Percentiles rank a stretch among this genome's conserved stretches.
phyloP scores from a whole-genome alignment of 1,284 basidiomycete genomes.

The Malassezia slooffiae region DNA sequence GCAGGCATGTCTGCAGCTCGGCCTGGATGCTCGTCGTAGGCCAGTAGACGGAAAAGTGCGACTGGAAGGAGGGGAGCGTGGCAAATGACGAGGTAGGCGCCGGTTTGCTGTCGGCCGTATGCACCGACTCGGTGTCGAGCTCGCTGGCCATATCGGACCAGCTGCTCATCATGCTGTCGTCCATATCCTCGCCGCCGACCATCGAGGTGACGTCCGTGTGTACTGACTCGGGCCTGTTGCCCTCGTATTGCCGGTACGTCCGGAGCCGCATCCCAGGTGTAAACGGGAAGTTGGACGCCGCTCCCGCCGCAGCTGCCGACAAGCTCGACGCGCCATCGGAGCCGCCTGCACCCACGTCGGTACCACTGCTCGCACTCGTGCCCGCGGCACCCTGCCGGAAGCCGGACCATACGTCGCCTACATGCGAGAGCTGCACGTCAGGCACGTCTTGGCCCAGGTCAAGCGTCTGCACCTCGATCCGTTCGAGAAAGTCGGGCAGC shows the following conservation, averaged over 20 bases:
- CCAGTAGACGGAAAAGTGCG: slow-evolving; percentile 35
- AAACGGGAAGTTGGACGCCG: too few relatives aligned
- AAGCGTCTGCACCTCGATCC: slow-evolving; percentile 69
- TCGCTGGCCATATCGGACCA: too few relatives aligned
- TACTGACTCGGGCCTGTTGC: slow-evolving; percentile 15
- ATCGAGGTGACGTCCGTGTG: slow-evolving; percentile 18
- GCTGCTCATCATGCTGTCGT: too few relatives aligned
- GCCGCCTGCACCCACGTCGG: slow-evolving; percentile 17
- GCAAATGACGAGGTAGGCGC: too few relatives aligned
- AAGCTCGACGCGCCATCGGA: slow-evolving; percentile 2
- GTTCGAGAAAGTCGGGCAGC: slow-evolving; percentile 84
- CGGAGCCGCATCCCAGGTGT: slow-evolving; percentile 12
- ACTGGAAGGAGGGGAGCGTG: slow-evolving; percentile 27
- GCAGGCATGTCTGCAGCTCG: slow-evolving; percentile 76
- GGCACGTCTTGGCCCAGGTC: slow-evolving; percentile 76
- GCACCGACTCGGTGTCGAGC: slow-evolving; percentile 7
- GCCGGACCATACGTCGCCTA: slow-evolving; percentile 85
- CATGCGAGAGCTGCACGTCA: slow-evolving; percentile 76
- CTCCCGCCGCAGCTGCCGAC: not conserved
- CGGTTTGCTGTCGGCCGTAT: slow-evolving; percentile 3
- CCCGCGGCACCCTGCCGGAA: slow-evolving; percentile 51
- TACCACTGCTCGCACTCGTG: slow-evolving; percentile 14
- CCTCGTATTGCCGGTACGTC: slow-evolving; percentile 15
- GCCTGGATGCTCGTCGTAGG: slow-evolving; percentile 41
- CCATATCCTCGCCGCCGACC: slow-evolving; percentile 15